Percentiles rank a stretch among this genome's conserved stretches.
Conservation (phyloP, 225 moss, liverwort and hornwort species). For the Pseudisothecium myosuroides region DNA sequence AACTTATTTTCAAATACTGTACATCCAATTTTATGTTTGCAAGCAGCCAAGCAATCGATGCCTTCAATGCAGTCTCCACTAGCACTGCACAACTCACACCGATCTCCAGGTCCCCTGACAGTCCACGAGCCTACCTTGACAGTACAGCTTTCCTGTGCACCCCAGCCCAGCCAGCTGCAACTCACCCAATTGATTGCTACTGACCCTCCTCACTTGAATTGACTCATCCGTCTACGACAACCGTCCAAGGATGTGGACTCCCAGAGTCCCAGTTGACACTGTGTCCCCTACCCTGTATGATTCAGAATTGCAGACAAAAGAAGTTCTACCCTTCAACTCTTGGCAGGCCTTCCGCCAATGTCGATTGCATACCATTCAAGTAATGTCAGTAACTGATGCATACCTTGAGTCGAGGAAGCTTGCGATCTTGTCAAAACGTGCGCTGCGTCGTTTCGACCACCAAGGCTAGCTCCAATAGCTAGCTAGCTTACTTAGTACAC, state of each 20-base stretch:
- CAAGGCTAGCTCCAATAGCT: not conserved
- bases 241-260: not conserved
- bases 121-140: not conserved
- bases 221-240: not conserved
- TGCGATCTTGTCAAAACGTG: not conserved
- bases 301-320: not conserved
- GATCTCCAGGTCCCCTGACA: not conserved
- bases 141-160: not conserved
- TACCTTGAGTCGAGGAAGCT: not conserved
- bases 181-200: conserved; percentile 5
- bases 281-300: not conserved
- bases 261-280: not conserved
- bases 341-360: not conserved
- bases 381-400: not conserved
- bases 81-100: not conserved
- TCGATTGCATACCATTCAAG: not conserved
- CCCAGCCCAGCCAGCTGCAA: not conserved
- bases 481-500: too few species aligned
- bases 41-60: not conserved
- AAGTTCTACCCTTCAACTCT: not conserved
- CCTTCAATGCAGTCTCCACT: not conserved
- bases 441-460: not conserved
- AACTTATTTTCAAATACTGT: too few species aligned
- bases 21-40: too few species aligned
- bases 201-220: not conserved